Evolutionary conservation across 352 stramenopile genomes (phyloP).

Genomic region (Phytophthora brassicae): DNA sequence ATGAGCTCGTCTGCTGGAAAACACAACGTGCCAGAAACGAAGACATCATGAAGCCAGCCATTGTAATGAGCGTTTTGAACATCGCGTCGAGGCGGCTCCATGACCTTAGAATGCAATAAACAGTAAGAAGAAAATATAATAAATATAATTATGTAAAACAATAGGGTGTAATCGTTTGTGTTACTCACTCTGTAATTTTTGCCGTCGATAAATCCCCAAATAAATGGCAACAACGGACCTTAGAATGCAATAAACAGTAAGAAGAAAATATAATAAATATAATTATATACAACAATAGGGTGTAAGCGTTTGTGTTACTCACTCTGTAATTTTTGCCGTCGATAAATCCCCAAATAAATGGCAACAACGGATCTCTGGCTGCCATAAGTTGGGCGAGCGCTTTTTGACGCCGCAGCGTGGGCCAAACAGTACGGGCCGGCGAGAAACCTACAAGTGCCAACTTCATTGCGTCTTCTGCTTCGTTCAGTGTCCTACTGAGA

Average conservation of each 20-base stretch:
- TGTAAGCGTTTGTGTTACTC: not conserved
- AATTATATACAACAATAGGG: too few species aligned
- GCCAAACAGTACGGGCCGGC: conserved; percentile 1
- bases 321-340: conserved; percentile 3
- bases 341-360: conserved; percentile 3
- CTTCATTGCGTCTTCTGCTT: not conserved
- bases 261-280: too few species aligned
- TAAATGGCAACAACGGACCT: not conserved
- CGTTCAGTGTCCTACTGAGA: not conserved
- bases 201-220: conserved; percentile 4
- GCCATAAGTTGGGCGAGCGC: not conserved
- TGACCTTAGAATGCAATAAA: too few species aligned
- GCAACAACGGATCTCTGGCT: not conserved
- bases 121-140: too few species aligned
- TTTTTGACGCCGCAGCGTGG: not conserved
- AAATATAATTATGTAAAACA: too few species aligned
- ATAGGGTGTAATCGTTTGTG: not conserved
- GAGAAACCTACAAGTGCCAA: not conserved
- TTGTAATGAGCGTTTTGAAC: conserved; percentile 6
- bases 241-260: not conserved
- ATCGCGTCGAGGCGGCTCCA: not conserved
- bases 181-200: too few species aligned
- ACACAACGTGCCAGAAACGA: conserved; percentile 13
- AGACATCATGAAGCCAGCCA: conserved; percentile 20
- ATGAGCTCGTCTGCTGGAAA: conserved; percentile 21